A percentile compares a stretch with the other conserved stretches of the same genome.
These are phyloP conservation scores for Russula sp. DNA, from an alignment of 768 basidiomycete genomes.

Conservation along the genomic window DNA sequence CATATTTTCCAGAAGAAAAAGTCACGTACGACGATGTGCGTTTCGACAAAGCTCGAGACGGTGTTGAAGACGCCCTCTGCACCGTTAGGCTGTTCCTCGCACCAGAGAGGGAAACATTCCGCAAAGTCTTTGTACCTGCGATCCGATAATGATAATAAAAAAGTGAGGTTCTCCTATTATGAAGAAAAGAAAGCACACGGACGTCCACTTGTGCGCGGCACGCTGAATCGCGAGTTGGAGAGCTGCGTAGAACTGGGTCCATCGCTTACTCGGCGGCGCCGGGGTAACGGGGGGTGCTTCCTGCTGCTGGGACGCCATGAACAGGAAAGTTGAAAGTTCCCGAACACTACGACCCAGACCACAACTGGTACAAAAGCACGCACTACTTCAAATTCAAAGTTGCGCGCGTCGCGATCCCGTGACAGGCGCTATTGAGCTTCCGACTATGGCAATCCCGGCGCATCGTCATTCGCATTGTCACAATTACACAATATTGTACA, in stretches of 20 bases:
- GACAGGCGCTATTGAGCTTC: no score
- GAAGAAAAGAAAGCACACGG: constrained; percentile 23
- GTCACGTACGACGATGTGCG: constrained; percentile 42
- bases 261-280: constrained; percentile 34
- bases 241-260: constrained; percentile 45
- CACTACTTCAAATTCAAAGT: no score
- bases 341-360: no score
- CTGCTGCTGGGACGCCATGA: constrained; percentile 25
- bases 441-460: no score
- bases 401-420: no score
- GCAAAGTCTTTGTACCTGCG: constrained; percentile 39
- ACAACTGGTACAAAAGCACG: no score
- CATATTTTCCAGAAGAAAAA: no score
- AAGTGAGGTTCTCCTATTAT: no score
- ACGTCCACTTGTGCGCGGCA: constrained; percentile 49
- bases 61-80: constrained; percentile 38
- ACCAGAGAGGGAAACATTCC: constrained; percentile 35
- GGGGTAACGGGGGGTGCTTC: background rate
- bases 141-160: background rate
- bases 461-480: background rate
- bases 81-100: constrained; percentile 31
- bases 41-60: constrained; percentile 66
- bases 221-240: constrained; percentile 47
- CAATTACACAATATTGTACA: background rate
- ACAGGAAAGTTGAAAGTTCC: background rate